Percentiles rank a stretch among this genome's conserved stretches.
These are phyloP conservation scores for Kuraishia floccosa DNA, from an alignment of 805 yeast genomes.

Conservation along the genomic window DNA sequence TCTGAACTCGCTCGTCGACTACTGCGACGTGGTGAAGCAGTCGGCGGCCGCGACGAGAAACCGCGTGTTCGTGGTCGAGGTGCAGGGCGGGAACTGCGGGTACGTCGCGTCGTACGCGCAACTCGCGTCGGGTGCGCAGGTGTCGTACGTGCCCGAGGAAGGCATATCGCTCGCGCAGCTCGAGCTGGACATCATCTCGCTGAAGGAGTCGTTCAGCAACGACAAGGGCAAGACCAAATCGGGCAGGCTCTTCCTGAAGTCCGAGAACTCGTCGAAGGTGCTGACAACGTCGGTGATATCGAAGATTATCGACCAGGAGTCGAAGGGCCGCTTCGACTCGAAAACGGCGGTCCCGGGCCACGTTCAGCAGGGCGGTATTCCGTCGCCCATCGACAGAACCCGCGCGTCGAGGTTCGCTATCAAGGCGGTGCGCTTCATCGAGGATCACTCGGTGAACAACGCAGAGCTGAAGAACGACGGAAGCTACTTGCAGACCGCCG, in stretches of 20 bases:
- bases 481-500: slow-evolving; percentile 2
- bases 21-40: slow-evolving; percentile 93
- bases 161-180: slow-evolving; percentile 58
- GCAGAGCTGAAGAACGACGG: not conserved
- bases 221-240: slow-evolving; percentile 75
- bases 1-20: slow-evolving; percentile 77
- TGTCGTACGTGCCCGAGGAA: slow-evolving; percentile 84
- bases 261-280: slow-evolving; percentile 72
- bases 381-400: slow-evolving; percentile 90
- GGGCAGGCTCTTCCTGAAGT: slow-evolving; percentile 79
- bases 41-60: slow-evolving; percentile 91
- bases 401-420: slow-evolving; percentile 85
- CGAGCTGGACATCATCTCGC: slow-evolving; percentile 62
- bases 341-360: slow-evolving; percentile 97
- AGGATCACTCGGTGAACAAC: slow-evolving; percentile 23
- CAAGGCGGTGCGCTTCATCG: slow-evolving; percentile 81
- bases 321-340: slow-evolving; percentile 70
- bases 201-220: slow-evolving; percentile 54
- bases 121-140: slow-evolving; percentile 83
- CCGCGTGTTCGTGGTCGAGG: slow-evolving; percentile 92
- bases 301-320: slow-evolving; percentile 71
- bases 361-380: slow-evolving; percentile 94
- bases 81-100: slow-evolving; percentile 96
- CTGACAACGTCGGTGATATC: slow-evolving; percentile 78
- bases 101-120: slow-evolving; percentile 82